Evolutionary conservation across 2,329 filamentous ascomycete species (phyloP).

Genomic region (Diaporthe batatas): DNA sequence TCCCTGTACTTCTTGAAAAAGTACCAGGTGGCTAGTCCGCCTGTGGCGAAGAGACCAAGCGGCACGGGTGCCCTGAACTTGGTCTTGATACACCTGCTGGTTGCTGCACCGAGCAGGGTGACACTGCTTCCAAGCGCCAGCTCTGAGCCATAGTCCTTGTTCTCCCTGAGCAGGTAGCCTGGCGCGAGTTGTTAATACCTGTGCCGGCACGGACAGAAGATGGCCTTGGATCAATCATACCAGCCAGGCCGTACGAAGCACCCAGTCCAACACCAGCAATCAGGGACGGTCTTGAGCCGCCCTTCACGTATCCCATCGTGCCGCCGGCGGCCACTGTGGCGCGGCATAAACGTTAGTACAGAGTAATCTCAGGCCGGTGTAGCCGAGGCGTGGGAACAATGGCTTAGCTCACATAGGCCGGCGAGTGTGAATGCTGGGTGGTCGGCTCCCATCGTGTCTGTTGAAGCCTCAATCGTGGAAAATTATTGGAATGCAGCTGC

Average conservation of each 20-base stretch:
- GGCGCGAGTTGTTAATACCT: neutral
- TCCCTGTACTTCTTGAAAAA: conserved; percentile 59
- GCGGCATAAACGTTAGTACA: conserved; percentile 31
- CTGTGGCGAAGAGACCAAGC: conserved; percentile 51
- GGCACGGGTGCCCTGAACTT: conserved; percentile 54
- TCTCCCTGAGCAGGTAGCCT: conserved; percentile 58
- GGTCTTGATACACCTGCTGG: conserved; percentile 56
- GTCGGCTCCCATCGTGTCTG: conserved; percentile 48
- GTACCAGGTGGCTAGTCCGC: conserved; percentile 55
- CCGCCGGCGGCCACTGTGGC: conserved; percentile 51
- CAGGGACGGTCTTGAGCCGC: conserved; percentile 51
- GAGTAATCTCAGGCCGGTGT: neutral
- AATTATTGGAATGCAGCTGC: neutral
- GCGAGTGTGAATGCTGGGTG: conserved; percentile 58
- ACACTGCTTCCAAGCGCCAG: conserved; percentile 57
- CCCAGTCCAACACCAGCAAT: conserved; percentile 52
- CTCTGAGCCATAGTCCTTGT: conserved; percentile 58
- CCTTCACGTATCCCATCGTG: conserved; percentile 50
- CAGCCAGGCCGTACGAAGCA: conserved; percentile 50
- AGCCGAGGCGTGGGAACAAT: neutral
- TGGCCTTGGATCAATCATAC: conserved; percentile 39
- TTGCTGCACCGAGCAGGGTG: conserved; percentile 53
- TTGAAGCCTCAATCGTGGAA: neutral
- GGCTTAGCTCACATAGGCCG: conserved; percentile 51
- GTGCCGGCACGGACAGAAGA: too few species aligned